A percentile compares a stretch with the other conserved stretches of the same genome.
Conservation (phyloP, 1,284 basidiomycete genomes). For the Malassezia cuniculi region DNA sequence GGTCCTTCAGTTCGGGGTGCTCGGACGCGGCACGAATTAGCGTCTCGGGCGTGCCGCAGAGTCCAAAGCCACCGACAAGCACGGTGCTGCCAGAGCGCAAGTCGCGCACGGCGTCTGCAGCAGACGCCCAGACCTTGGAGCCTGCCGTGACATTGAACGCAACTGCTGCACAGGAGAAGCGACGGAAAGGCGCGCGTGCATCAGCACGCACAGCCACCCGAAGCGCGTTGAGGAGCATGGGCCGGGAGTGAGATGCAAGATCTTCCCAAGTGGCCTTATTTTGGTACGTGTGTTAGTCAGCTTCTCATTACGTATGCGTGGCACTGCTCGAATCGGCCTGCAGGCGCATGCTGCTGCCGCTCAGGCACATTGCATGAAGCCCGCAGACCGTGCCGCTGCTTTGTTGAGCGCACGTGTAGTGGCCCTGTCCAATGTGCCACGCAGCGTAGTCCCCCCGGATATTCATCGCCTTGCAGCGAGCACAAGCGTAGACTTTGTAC, state of each 20-base stretch:
- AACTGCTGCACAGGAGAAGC: background rate
- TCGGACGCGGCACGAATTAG: slow-evolving; percentile 32
- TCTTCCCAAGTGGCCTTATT: no score
- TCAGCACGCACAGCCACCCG: slow-evolving; percentile 7
- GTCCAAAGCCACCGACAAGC: slow-evolving; percentile 40
- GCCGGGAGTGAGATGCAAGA: no score
- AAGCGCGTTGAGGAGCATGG: slow-evolving; percentile 5
- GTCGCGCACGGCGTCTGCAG: slow-evolving; percentile 38
- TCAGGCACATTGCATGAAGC: no score
- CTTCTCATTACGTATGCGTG: no score
- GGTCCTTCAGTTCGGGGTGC: slow-evolving; percentile 24
- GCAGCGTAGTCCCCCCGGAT: no score
- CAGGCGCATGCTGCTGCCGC: no score
- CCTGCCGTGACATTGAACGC: slow-evolving; percentile 6
- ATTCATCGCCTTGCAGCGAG: no score
- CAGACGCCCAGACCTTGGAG: slow-evolving; percentile 24
- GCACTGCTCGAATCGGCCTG: no score
- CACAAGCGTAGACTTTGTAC: slow-evolving; percentile 3
- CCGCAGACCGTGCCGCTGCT: no score
- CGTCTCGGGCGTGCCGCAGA: slow-evolving; percentile 42
- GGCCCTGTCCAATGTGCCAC: no score
- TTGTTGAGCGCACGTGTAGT: no score
- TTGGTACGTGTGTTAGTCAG: no score
- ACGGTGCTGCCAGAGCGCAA: slow-evolving; percentile 28
- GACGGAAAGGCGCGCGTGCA: background rate